Conservation (phyloP, 208 protist genomes). For the Leptomonas seymouri region DNA sequence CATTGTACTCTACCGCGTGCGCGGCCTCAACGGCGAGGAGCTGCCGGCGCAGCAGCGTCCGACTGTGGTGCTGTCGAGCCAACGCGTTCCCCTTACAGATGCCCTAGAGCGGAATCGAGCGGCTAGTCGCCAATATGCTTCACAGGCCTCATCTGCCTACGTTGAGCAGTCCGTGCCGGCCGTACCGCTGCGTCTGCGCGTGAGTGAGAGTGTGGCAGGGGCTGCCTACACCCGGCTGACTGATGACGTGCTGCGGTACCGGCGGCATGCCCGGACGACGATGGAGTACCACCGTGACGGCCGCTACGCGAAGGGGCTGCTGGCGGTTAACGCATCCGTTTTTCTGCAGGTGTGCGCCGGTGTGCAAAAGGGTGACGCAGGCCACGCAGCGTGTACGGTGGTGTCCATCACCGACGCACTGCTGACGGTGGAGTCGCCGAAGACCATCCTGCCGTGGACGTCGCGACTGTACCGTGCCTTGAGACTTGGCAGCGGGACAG, state of each 20-base stretch:
- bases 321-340: slow-evolving; percentile 79
- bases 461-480: slow-evolving; percentile 31
- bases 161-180: neutral
- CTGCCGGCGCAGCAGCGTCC: slow-evolving; percentile 57
- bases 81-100: slow-evolving; percentile 32
- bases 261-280: slow-evolving; percentile 35
- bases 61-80: slow-evolving; percentile 56
- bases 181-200: slow-evolving; percentile 38
- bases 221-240: slow-evolving; percentile 68
- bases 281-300: slow-evolving; percentile 63
- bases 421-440: slow-evolving; percentile 72
- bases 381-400: slow-evolving; percentile 49
- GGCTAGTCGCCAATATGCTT: neutral
- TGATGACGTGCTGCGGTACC: slow-evolving; percentile 68
- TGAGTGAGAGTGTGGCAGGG: slow-evolving; percentile 47
- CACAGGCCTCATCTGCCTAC: no score
- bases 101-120: slow-evolving; percentile 33
- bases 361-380: neutral
- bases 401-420: slow-evolving; percentile 76
- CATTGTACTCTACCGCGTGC: slow-evolving; percentile 67
- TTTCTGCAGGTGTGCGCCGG: slow-evolving; percentile 67
- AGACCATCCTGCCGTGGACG: neutral
- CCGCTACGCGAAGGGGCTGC: slow-evolving; percentile 37
- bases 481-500: neutral
- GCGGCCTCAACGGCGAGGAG: slow-evolving; percentile 53